These are phyloP conservation scores for Vicia villosa DNA, from an alignment of 306 rosid genomes.

Conservation along the genomic window DNA sequence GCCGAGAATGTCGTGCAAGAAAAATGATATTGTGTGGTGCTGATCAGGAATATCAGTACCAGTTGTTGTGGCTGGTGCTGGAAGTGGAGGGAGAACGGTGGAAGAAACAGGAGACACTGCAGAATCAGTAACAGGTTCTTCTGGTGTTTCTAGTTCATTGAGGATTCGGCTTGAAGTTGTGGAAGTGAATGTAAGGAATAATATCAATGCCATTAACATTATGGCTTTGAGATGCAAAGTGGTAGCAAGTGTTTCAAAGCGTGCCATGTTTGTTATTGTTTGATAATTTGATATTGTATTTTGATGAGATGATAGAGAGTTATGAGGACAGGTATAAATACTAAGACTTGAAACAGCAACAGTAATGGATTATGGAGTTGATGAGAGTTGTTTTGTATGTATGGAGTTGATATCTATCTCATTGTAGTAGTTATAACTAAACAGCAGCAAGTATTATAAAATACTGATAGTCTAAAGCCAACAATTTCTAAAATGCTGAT, in stretches of 20 bases:
- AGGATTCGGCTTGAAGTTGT: constrained; percentile 47
- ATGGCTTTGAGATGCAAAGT: constrained; percentile 30
- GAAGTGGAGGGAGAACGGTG: constrained; percentile 36
- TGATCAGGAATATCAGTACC: constrained; percentile 40
- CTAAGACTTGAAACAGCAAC: not conserved
- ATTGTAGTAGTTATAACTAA: constrained; percentile 45
- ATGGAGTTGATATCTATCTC: constrained; percentile 21
- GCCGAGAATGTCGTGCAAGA: constrained; percentile 80
- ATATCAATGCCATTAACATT: constrained; percentile 36
- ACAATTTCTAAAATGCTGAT: not conserved
- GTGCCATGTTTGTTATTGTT: constrained; percentile 39
- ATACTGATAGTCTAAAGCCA: constrained; percentile 6
- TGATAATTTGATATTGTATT: not conserved
- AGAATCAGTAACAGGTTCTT: constrained; percentile 28
- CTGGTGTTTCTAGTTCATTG: constrained; percentile 32
- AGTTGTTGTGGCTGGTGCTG: constrained; percentile 27
- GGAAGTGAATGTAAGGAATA: constrained; percentile 39
- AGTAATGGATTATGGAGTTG: constrained; percentile 36
- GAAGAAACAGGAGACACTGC: constrained; percentile 39
- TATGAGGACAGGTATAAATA: constrained; percentile 15
- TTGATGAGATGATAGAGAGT: not conserved
- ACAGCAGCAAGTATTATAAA: constrained; percentile 8
- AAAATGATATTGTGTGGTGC: constrained; percentile 54
- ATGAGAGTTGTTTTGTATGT: constrained; percentile 22
- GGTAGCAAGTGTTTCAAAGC: constrained; percentile 15